These are phyloP conservation scores for Cardamine occulta DNA, from an alignment of 345 rosid species.

Conservation along the genomic window DNA sequence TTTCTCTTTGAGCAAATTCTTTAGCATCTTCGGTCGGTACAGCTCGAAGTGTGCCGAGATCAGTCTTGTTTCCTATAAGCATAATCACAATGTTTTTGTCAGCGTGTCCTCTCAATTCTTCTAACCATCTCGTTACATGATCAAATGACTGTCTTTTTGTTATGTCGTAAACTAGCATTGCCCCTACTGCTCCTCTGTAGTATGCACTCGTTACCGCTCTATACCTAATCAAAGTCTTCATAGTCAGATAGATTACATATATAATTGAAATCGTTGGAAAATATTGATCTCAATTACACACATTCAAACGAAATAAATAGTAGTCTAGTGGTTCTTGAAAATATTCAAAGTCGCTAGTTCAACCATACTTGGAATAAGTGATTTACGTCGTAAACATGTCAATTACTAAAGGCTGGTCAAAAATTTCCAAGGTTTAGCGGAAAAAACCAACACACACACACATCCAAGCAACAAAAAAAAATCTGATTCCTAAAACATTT, in stretches of 20 bases:
- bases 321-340: neutral
- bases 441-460: too few relatives aligned
- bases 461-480: too few relatives aligned
- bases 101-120: constrained; percentile 74
- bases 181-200: constrained; percentile 81
- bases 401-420: too few relatives aligned
- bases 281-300: neutral
- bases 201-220: constrained; percentile 87
- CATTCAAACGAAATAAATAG: neutral
- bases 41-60: constrained; percentile 68
- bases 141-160: constrained; percentile 79
- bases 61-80: constrained; percentile 81
- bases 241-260: neutral
- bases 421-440: too few relatives aligned
- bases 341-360: neutral
- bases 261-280: neutral
- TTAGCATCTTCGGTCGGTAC: constrained; percentile 76
- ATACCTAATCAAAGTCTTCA: constrained; percentile 49
- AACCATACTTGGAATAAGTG: too few relatives aligned
- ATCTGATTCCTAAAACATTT: neutral
- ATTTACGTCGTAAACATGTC: too few relatives aligned
- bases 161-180: constrained; percentile 84
- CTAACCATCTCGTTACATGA: constrained; percentile 83
- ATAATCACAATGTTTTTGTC: constrained; percentile 78
- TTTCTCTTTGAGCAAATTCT: constrained; percentile 84